phyloP scores from a whole-genome alignment of 176 grass and related monocot genomes.

The Alloteropsis semialata region DNA sequence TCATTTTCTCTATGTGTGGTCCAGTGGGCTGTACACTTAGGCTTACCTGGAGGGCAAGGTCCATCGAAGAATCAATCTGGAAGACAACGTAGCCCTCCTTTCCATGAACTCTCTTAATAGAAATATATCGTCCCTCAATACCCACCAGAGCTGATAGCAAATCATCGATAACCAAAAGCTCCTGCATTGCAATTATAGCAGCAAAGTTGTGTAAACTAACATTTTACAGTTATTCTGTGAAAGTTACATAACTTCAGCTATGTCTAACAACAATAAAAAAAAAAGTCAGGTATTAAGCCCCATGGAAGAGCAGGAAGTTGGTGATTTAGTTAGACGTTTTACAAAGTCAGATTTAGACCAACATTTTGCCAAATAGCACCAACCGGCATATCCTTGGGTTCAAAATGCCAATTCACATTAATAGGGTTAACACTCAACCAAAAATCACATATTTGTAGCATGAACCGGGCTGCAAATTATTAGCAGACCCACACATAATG shows the following conservation, averaged over 20 bases:
- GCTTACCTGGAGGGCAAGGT: slow-evolving; percentile 81
- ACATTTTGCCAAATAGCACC: not conserved
- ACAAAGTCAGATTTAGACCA: not conserved
- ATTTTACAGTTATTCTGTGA: not conserved
- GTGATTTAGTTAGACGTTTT: not conserved
- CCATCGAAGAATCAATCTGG: slow-evolving; percentile 82
- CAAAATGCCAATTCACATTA: not conserved
- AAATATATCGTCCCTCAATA: slow-evolving; percentile 89
- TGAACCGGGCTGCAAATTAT: not conserved
- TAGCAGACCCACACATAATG: not conserved
- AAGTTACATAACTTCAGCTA: slow-evolving; percentile 14
- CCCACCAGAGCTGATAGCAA: slow-evolving; percentile 87
- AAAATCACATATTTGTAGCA: not conserved
- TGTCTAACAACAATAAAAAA: not conserved
- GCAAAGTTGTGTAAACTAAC: not conserved
- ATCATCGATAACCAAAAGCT: slow-evolving; percentile 96
- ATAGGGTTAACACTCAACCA: not conserved
- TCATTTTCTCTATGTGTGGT: not conserved
- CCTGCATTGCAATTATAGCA: slow-evolving; percentile 48
- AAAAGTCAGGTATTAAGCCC: not conserved
- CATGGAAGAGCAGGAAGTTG: not conserved
- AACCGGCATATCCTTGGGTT: not conserved
- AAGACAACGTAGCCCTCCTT: slow-evolving; percentile 71
- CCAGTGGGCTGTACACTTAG: not conserved
- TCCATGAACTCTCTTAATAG: slow-evolving; percentile 75